These are phyloP conservation scores for Phoma sp. DNA, from an alignment of 2,329 filamentous ascomycete genomes.

Conservation along the genomic window DNA sequence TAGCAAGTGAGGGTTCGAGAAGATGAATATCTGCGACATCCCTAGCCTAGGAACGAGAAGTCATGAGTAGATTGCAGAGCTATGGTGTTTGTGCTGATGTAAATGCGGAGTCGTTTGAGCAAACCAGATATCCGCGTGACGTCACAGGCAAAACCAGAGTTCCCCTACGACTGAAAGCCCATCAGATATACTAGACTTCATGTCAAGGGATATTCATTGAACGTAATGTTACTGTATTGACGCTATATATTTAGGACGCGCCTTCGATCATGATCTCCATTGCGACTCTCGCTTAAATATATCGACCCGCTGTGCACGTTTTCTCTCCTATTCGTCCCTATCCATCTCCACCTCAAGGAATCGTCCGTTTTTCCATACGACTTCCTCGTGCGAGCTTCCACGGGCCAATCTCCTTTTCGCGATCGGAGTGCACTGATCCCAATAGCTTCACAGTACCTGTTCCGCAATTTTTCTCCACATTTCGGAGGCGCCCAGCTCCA, in stretches of 20 bases:
- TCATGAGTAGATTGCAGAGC: too few relatives aligned
- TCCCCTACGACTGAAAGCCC: too few relatives aligned
- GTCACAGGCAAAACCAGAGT: too few relatives aligned
- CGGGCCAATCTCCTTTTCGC: not conserved
- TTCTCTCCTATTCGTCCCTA: conserved; percentile 3
- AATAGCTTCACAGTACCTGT: not conserved
- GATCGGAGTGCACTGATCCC: not conserved
- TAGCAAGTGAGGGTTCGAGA: too few relatives aligned
- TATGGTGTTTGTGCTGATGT: too few relatives aligned
- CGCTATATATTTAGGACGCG: not conserved
- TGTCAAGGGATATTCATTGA: too few relatives aligned
- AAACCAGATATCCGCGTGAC: too few relatives aligned
- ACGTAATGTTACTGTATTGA: not conserved
- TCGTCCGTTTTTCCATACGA: not conserved
- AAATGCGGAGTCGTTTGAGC: too few relatives aligned
- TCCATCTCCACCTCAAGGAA: not conserved
- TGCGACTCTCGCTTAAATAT: not conserved
- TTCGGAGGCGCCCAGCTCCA: conserved; percentile 8
- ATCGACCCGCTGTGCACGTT: conserved; percentile 1
- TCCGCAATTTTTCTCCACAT: conserved; percentile 5
- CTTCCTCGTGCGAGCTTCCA: not conserved
- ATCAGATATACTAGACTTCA: too few relatives aligned
- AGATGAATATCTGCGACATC: too few relatives aligned
- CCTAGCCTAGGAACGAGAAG: too few relatives aligned
- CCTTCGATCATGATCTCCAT: not conserved